Base-by-base conservation (phyloP, 106 monocot species). In the Agapanthus africanus region DNA sequence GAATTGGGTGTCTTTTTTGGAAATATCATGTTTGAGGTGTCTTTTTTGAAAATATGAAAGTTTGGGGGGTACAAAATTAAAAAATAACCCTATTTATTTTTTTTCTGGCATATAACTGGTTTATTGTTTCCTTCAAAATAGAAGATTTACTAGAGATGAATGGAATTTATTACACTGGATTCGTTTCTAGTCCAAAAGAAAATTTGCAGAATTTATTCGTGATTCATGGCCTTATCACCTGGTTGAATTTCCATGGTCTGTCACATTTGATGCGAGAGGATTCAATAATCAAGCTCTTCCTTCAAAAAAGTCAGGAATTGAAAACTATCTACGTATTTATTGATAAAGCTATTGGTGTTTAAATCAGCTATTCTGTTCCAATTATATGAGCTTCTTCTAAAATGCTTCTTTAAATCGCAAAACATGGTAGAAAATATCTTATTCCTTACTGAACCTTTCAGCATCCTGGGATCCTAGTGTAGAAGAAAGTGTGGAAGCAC, bases 391-490 rank as follows among this genome's bases (percentile, higher is more conserved):
- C 26, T 56, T 28, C 56, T 11, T 9, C 56, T 3, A 11, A 56
- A 56, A 30, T 13, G 30, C 11, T 56, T 56, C 9, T 56, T 56
- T 56, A 28, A 28, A 28, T 30, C 9, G 4, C 56, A 56, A 56
- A 11, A 56, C 28, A 56, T 28, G 26, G 28, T 56, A 27, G n/a
- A n/a, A 56, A 56, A 11, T 28, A 0, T 56, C 11, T 56, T 56
- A 56, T 11, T 28, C 30, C 4, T 27, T 1, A 56, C 26, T 52
- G 28, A 10, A 28, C 14, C 28, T 82, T 72, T 65, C 75, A 86
- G 90, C 80, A 47, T 80, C 85, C 10, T 90, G 90, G 90, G 79
- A 23, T 31, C 66, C 76, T 40, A 65, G 25, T 47, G 70, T 66
- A 13, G 71, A 70, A 65, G 78, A 71, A 26, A 59, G 44, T 50